Evolutionary conservation across 2,329 filamentous ascomycete genomes (phyloP).

Genomic region (Fusarium siculi): DNA sequence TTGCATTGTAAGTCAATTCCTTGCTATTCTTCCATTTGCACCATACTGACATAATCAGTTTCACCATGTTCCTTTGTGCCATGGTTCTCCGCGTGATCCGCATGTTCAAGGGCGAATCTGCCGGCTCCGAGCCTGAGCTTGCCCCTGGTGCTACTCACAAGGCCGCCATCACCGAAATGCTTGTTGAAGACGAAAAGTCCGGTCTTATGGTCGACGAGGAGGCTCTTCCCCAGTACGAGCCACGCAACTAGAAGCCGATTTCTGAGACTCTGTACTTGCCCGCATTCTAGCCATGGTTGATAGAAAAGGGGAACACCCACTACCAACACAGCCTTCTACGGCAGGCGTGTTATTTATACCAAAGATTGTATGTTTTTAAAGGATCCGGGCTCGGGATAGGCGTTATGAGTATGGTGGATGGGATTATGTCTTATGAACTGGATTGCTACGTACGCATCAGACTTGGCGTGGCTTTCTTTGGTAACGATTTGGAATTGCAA

Average conservation of each 20-base stretch:
- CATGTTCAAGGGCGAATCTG: conserved; percentile 50
- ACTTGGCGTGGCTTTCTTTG: background rate
- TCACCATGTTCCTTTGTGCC: conserved; percentile 74
- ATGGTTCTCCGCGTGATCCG: conserved; percentile 69
- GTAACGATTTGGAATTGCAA: conserved; percentile 15
- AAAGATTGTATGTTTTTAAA: conserved; percentile 30
- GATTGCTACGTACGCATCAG: conserved; percentile 3
- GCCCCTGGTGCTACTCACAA: conserved; percentile 42
- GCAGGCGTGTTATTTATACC: conserved; percentile 28
- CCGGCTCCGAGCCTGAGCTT: conserved; percentile 16
- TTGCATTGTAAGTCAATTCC: conserved; percentile 66
- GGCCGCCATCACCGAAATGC: conserved; percentile 50
- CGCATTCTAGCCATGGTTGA: background rate
- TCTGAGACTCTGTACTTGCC: background rate
- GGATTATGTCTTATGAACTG: conserved; percentile 30
- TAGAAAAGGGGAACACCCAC: background rate
- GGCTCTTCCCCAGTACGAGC: conserved; percentile 44
- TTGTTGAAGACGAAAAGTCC: conserved; percentile 60
- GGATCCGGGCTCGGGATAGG: conserved; percentile 14
- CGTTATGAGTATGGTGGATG: conserved; percentile 27
- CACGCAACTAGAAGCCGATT: conserved; percentile 33
- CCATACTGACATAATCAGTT: conserved; percentile 51
- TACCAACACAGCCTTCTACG: conserved; percentile 3
- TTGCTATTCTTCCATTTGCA: background rate
- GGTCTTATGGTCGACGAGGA: conserved; percentile 57